Conservation (phyloP, 2,329 filamentous ascomycete genomes). For the Drechslerella dactyloides region DNA sequence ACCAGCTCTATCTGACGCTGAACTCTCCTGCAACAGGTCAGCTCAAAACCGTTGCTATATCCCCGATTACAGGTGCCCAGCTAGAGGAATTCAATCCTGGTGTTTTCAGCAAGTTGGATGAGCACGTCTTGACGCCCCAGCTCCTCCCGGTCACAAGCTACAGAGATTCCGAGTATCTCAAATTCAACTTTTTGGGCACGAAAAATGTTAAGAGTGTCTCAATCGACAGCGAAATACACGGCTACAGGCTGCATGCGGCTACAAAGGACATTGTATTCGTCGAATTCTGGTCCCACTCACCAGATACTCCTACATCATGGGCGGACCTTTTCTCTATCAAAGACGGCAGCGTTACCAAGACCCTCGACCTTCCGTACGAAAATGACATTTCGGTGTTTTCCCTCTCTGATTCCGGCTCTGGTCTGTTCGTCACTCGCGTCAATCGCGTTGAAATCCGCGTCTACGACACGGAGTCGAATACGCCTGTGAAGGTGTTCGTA, state of each 20-base stretch:
- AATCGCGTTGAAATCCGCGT: constrained; percentile 72
- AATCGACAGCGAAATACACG: constrained; percentile 26
- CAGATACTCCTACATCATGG: constrained; percentile 60
- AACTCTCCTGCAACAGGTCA: constrained; percentile 16
- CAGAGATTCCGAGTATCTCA: constrained; percentile 62
- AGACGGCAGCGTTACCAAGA: constrained; percentile 72
- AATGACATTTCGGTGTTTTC: constrained; percentile 77
- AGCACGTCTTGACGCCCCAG: constrained; percentile 37
- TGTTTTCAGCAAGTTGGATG: constrained; percentile 18
- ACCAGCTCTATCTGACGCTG: constrained; percentile 37
- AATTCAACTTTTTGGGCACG: constrained; percentile 72
- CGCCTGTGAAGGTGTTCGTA: constrained; percentile 24
- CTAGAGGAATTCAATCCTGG: constrained; percentile 38
- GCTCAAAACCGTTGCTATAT: constrained; percentile 42
- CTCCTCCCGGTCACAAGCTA: constrained; percentile 34
- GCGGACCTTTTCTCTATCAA: constrained; percentile 86
- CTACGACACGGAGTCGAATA: constrained; percentile 47
- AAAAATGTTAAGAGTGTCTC: constrained; percentile 58
- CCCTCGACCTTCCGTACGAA: constrained; percentile 65
- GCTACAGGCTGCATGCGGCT: constrained; percentile 40
- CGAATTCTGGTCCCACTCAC: constrained; percentile 35
- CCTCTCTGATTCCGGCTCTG: constrained; percentile 75
- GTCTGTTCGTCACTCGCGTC: constrained; percentile 81
- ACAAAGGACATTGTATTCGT: constrained; percentile 30
- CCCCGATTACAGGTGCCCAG: constrained; percentile 36